Conservation (phyloP, 2,329 filamentous ascomycete genomes). For the Didymosphaeria variabile region DNA sequence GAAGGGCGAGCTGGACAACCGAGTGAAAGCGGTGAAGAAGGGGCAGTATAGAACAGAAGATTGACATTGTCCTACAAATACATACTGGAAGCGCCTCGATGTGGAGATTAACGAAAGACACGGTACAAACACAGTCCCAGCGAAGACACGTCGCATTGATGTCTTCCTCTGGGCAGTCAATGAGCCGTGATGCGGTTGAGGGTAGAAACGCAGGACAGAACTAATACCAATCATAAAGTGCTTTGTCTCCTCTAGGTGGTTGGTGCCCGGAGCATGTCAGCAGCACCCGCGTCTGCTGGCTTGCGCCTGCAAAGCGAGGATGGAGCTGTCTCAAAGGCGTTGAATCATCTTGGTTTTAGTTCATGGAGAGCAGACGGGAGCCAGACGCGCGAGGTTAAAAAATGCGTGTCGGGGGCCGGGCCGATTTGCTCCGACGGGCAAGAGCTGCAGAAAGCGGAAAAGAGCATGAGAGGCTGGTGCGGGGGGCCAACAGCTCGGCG, state of each 20-base stretch:
- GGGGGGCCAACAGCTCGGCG: slow-evolving; percentile 1
- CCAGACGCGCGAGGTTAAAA: slow-evolving; percentile 21
- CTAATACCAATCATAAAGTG: slow-evolving; percentile 56
- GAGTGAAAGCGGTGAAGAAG: not conserved
- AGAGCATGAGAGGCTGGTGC: slow-evolving; percentile 18
- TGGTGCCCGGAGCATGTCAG: slow-evolving; percentile 58
- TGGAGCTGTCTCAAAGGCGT: slow-evolving; percentile 65
- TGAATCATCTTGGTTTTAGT: slow-evolving; percentile 86
- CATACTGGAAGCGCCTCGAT: slow-evolving; percentile 1
- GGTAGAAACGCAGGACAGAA: slow-evolving; percentile 39
- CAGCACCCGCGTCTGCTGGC: slow-evolving; percentile 59
- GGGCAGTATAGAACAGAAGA: not conserved
- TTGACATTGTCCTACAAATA: slow-evolving; percentile 1
- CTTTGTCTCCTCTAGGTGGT: slow-evolving; percentile 58
- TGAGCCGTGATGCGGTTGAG: not conserved
- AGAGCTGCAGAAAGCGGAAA: slow-evolving; percentile 16
- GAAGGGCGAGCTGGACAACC: not conserved
- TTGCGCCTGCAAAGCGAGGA: slow-evolving; percentile 61
- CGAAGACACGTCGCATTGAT: slow-evolving; percentile 6
- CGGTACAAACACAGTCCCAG: not conserved
- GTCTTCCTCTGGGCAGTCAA: slow-evolving; percentile 1
- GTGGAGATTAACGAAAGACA: slow-evolving; percentile 1
- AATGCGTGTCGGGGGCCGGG: slow-evolving; percentile 22
- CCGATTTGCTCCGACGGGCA: slow-evolving; percentile 25
- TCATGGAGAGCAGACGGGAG: slow-evolving; percentile 62